phyloP scores from a whole-genome alignment of 805 yeast species.

The Metschnikowia gelsemii region DNA sequence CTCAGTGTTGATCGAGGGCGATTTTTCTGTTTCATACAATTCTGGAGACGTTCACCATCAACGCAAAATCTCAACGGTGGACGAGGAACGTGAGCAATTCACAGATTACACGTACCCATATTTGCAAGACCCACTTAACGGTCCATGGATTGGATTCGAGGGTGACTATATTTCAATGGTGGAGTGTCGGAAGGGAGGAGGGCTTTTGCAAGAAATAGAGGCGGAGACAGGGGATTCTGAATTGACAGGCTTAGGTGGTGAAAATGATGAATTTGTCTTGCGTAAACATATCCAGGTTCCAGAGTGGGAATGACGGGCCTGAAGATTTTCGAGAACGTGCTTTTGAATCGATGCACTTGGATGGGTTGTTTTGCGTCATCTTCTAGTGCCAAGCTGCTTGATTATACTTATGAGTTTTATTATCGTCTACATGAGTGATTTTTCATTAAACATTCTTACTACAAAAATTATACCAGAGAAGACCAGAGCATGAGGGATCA shows the following conservation, averaged over 20 bases:
- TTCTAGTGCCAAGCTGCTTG: too few relatives aligned
- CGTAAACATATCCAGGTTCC: slow-evolving; percentile 19
- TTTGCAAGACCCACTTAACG: slow-evolving; percentile 47
- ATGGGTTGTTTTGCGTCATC: too few relatives aligned
- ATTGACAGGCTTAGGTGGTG: neutral
- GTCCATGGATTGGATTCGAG: slow-evolving; percentile 58
- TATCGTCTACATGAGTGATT: too few relatives aligned
- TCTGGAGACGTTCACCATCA: slow-evolving; percentile 16
- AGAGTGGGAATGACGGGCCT: slow-evolving; percentile 20
- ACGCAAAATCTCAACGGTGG: slow-evolving; percentile 51
- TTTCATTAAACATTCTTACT: too few relatives aligned
- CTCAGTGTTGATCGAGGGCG: slow-evolving; percentile 20
- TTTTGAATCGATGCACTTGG: too few relatives aligned
- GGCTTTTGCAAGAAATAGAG: slow-evolving; percentile 11
- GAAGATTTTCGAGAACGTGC: too few relatives aligned
- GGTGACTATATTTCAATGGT: slow-evolving; percentile 49
- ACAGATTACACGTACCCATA: slow-evolving; percentile 52
- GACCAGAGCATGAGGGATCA: too few relatives aligned
- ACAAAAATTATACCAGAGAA: too few relatives aligned
- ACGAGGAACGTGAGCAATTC: slow-evolving; percentile 54
- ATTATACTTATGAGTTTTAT: too few relatives aligned
- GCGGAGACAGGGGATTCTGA: slow-evolving; percentile 24
- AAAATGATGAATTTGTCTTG: slow-evolving; percentile 15
- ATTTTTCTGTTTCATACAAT: slow-evolving; percentile 15
- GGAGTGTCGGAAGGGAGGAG: slow-evolving; percentile 24